Base-by-base conservation (phyloP, 23 red algal species). In the Gracilaria gracilis region DNA sequence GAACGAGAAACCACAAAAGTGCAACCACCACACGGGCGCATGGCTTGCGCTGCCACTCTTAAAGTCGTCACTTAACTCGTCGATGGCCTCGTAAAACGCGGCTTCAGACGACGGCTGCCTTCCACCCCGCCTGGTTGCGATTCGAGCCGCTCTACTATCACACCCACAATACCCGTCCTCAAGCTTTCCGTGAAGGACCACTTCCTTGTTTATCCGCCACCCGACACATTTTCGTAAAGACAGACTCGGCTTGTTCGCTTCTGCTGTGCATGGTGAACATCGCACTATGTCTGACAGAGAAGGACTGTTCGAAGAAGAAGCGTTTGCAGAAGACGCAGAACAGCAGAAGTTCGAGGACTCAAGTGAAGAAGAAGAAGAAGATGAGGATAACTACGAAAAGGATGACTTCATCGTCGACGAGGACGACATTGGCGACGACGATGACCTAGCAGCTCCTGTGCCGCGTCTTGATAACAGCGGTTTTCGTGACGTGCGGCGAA, bases 321-420 rank as follows among this genome's bases (percentile, higher is more conserved):
- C 54, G 21, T 40, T 23, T 14, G 67, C 21, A 33, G 64, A 69
- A 34, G 89, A 93, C 15, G 36, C 9, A 21, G 67, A 90, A 21
- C 59, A 93, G 39, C 53, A 75, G 2, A 58, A 83, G n/a, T 85
- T 85, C 65, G 64, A 85, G 38, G 89, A 85, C 58, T 93, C 89
- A 33, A 93, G 81, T 62, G 89, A 78, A 50, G 92, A 94, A 27
- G 92, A 94, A 27, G 92, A 94, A 57, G 88, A 90, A 6, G 93
- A 96, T n/a, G 92, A 95, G 14, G 94, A 93, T 70, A 84, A 96
- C 23, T 96, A 91, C 74, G 94, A 96, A 66, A 74, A 96, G 53
- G 94, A 96, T 35, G 94, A 96, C 55, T 96, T 96, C 74, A 61
- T 96, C 36, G 89, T 96, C 0, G 94, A 88, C 31, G 94, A 96